A percentile compares a stretch with the other conserved stretches of the same genome.
These are phyloP conservation scores for Solanum arcanum DNA, from an alignment of 257 asterid genomes.

Conservation along the genomic window DNA sequence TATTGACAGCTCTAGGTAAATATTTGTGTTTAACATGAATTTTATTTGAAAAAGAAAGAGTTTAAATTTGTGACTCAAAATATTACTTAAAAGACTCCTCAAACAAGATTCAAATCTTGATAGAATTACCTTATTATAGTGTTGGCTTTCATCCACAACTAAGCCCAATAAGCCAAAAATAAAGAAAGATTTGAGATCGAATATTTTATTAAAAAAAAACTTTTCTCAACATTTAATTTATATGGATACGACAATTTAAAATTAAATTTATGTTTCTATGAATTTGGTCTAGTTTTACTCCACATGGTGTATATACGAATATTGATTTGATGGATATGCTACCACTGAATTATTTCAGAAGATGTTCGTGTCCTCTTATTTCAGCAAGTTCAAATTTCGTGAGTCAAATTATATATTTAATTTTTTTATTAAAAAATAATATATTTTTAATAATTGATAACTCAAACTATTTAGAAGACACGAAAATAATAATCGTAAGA, in stretches of 20 bases:
- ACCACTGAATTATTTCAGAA: not conserved
- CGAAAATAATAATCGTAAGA: not conserved
- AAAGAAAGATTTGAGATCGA: no score
- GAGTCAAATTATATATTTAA: not conserved
- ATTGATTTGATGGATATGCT: not conserved
- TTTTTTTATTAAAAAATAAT: accelerated
- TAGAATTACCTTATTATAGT: not conserved
- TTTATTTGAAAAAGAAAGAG: not conserved
- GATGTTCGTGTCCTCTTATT: not conserved
- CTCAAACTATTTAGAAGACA: not conserved
- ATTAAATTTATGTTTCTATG: not conserved
- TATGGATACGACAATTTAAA: no score
- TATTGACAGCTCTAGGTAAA: no score
- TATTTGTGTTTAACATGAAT: not conserved
- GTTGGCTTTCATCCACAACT: not conserved
- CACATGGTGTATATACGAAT: not conserved
- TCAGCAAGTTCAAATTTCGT: not conserved
- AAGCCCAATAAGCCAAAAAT: not conserved
- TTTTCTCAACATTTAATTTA: no score
- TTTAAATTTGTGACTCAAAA: not conserved
- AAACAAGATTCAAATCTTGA: not conserved
- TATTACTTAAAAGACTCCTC: not conserved
- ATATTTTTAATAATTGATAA: no score
- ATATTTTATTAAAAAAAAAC: no score
- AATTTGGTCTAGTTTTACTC: not conserved